Evolutionary conservation across 1,284 basidiomycete species (phyloP), one percentile per base, ranked within the genome.

Genomic region (Ceratobasidium sp.): DNA sequence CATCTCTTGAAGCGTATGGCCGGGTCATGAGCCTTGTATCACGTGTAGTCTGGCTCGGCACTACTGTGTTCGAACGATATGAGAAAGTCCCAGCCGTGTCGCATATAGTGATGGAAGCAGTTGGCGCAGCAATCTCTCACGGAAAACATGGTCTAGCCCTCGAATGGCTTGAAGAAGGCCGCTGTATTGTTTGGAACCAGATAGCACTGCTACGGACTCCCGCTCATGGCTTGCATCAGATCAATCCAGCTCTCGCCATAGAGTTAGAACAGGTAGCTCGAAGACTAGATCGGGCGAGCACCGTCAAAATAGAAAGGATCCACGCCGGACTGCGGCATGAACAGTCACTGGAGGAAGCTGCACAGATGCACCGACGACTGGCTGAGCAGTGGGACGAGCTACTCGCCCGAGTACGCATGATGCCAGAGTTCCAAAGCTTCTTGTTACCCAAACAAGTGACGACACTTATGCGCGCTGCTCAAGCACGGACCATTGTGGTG

Each of bases 141-240:
- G 9, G 28, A 15, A 17, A 70, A 3, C 61, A 46, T 20, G 76
- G 48, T 26, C 48, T 68, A 15, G 83, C 83, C 13, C 50, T 83
- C n/a, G 83, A 84, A 64, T 81, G 81, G 74, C 75, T 83, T 2
- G 83, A 83, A 73, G 28, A 81, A 71, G 83, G 83, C 15, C 80
- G 84, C 12, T 81, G 81, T 40, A 77, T 84, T 12, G 80, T 84
- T 42, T 85, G 84, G 84, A 78, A 77, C 15, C 84, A 85, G 74
- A 69, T 81, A 1, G 79, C 44, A 17, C 62, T n/a, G 40, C 62
- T 64, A 9, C 62, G 62, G 0, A 40, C 7, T 15, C 33, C 28
- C 1, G 40, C 44, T 44, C 38, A 64, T n/a, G 33, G 20, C 10
- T 9, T 64, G 82, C n/a, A 80, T 82, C 7, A 20, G 9, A 46